Percentiles rank a stretch among this genome's conserved stretches.
Evolutionary conservation across 129 eudicot species (phyloP).

Genomic region (Chrysanthemum seticuspe): DNA sequence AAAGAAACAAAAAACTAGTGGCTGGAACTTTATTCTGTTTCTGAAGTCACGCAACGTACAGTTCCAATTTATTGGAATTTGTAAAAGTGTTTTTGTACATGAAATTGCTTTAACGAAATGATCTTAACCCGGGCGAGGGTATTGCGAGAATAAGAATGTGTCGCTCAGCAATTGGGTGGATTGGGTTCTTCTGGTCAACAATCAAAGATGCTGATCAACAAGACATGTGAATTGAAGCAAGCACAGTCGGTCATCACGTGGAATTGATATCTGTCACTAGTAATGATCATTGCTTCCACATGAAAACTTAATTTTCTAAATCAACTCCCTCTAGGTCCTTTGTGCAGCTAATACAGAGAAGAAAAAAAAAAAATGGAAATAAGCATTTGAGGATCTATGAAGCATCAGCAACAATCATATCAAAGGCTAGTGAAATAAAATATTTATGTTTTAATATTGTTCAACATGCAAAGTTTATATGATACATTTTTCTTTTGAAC

Average conservation of each 20-base stretch:
- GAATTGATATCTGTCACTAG: background rate
- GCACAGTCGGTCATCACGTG: background rate
- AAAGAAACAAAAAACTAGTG: background rate
- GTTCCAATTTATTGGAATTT: background rate
- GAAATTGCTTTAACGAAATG: background rate
- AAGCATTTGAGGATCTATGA: background rate
- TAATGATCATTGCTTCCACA: background rate
- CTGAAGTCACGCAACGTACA: background rate
- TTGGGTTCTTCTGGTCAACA: too few species aligned
- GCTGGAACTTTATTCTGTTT: background rate
- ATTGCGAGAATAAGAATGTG: background rate
- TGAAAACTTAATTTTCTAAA: background rate
- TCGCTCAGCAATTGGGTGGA: too few species aligned
- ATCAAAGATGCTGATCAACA: too few species aligned
- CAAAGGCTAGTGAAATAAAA: background rate
- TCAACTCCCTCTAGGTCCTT: background rate
- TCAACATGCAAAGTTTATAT: background rate
- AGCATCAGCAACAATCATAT: background rate
- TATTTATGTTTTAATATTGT: background rate
- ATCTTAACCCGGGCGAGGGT: background rate
- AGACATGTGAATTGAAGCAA: background rate
- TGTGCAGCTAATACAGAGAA: too few species aligned
- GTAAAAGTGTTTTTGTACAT: background rate
- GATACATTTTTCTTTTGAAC: background rate
- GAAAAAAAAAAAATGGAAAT: background rate